Evolutionary conservation across 371 early-diverging fungal species (phyloP).

Genomic region (Syncephalastrum monosporum): DNA sequence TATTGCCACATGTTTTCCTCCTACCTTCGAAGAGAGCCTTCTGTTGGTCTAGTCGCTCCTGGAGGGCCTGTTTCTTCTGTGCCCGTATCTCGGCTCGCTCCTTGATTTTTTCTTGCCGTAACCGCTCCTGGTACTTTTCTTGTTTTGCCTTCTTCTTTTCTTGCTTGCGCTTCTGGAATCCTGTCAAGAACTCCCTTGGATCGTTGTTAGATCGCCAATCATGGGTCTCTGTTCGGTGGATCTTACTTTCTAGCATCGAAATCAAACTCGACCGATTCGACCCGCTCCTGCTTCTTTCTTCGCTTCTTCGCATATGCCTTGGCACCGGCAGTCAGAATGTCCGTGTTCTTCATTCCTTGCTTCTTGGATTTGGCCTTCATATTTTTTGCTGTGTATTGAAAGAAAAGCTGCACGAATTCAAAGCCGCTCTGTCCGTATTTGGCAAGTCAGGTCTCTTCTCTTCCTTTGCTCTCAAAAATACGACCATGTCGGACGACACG

Average conservation of each 20-base stretch:
- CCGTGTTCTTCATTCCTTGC: conserved; percentile 45
- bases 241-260: conserved; percentile 59
- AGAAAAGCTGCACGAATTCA: too few relatives aligned
- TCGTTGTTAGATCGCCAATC: background rate
- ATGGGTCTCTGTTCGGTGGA: too few relatives aligned
- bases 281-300: conserved; percentile 57
- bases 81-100: conserved; percentile 51
- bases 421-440: too few relatives aligned
- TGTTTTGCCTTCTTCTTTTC: conserved; percentile 64
- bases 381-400: too few relatives aligned
- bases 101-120: conserved; percentile 54
- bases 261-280: conserved; percentile 67
- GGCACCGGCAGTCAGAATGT: conserved; percentile 65
- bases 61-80: conserved; percentile 41
- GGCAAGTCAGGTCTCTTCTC: too few relatives aligned
- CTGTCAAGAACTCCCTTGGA: conserved; percentile 69
- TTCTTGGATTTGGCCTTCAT: conserved; percentile 15
- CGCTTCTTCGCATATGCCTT: conserved; percentile 74
- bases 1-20: background rate
- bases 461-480: too few relatives aligned
- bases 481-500: too few relatives aligned
- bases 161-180: conserved; percentile 81
- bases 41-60: conserved; percentile 47
- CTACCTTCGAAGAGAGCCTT: conserved; percentile 38
- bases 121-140: conserved; percentile 51